Evolutionary conservation across 2,329 filamentous ascomycete species (phyloP).

Genomic region (Aureobasidium sp.): DNA sequence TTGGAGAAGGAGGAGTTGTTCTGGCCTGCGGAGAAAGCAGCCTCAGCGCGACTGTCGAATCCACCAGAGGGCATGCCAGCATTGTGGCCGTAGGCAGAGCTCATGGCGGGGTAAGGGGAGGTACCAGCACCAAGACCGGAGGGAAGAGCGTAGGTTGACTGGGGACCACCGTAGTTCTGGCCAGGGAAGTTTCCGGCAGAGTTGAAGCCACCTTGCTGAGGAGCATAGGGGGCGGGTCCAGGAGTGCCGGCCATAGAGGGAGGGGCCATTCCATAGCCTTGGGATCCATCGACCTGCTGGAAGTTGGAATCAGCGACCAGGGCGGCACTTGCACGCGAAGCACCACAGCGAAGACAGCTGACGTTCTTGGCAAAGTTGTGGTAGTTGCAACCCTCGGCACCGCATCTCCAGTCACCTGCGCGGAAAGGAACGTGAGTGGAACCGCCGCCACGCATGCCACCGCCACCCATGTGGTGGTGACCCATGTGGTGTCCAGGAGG

Average conservation of each 20-base stretch:
- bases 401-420: constrained; percentile 98
- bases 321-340: constrained; percentile 84
- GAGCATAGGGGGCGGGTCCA: constrained; percentile 65
- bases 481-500: constrained; percentile 35
- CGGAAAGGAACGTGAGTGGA: constrained; percentile 84
- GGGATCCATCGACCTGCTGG: constrained; percentile 64
- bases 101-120: constrained; percentile 72
- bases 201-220: constrained; percentile 53
- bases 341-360: constrained; percentile 91
- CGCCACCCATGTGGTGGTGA: constrained; percentile 23
- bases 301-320: constrained; percentile 73
- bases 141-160: constrained; percentile 82
- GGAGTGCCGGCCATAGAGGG: constrained; percentile 72
- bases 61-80: constrained; percentile 74
- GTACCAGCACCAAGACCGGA: constrained; percentile 74
- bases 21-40: constrained; percentile 70
- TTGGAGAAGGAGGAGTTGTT: constrained; percentile 49
- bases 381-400: constrained; percentile 92
- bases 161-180: constrained; percentile 80
- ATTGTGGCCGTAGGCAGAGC: constrained; percentile 69
- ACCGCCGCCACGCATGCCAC: constrained; percentile 54
- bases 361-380: constrained; percentile 99
- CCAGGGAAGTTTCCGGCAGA: constrained; percentile 43
- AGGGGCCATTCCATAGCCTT: constrained; percentile 76
- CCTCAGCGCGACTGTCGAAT: constrained; percentile 91